Evolutionary conservation across 202 grass and related monocot species (phyloP), one percentile per base, ranked within the genome.

Genomic region (Musa balbisiana): DNA sequence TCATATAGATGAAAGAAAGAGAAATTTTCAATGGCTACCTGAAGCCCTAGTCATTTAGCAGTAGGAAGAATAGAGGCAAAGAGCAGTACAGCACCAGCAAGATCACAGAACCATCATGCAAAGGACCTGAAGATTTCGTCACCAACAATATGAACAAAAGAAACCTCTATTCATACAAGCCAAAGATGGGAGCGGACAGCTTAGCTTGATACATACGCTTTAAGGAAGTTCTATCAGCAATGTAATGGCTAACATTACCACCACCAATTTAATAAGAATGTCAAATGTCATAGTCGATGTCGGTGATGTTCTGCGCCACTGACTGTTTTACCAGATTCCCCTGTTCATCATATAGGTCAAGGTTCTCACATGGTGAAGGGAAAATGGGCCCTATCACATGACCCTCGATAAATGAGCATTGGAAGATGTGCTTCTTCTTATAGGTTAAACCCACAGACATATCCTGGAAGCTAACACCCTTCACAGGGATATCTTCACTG

Each of bases 401-500:
- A 13, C 75, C 75, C 19, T 65, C 11, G 19, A 77, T 62, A n/a
- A 52, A 77, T 1, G 75, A 77, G 13, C 75, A 77, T 60, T 66
- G 75, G 59, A 77, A 77, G 11, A 77, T 52, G 15, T 64, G 75
- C 75, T 77, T 77, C 60, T 76, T 76, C 75, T 77, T 66, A 62
- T 77, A 77, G 49, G 59, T 65, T 64, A 77, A 25, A 53, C 75
- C 60, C 19, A 77, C 49, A 11, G 62, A 66, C 75, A 77, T 66
- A 21, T 77, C 60, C 3, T 8, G 75, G 21, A 77, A 77, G 49
- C 49, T 77, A 3, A 77, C 60, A 25, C 6, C 14, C 62, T 52
- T 77, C 8, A 77, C 50, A 1, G 75, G 75, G 13, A 77, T 77
- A 1, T 77, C 75, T 24, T 64, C 60, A 5, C 75, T 77, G 20